A percentile compares a stretch with the other conserved stretches of the same genome.
These are phyloP conservation scores for Rhodotorula mucilaginosa DNA, from an alignment of 1,284 basidiomycete genomes.

Conservation along the genomic window DNA sequence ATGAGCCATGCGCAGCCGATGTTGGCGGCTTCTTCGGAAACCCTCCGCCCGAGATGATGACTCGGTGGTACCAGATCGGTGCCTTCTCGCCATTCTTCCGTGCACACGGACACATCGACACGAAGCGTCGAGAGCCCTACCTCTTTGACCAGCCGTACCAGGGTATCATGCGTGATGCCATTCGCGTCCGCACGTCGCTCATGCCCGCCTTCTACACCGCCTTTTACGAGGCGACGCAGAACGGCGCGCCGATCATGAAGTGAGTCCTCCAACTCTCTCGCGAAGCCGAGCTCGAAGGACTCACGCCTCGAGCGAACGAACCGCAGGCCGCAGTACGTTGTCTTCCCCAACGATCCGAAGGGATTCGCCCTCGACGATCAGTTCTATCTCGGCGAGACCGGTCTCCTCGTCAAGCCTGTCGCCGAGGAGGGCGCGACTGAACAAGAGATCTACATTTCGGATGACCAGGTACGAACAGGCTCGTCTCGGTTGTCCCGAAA, in stretches of 20 bases:
- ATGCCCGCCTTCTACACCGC: conserved; percentile 96
- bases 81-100: conserved; percentile 97
- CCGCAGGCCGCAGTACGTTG: conserved; percentile 81
- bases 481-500: not conserved
- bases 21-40: conserved; percentile 99
- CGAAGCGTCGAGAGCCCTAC: conserved; percentile 94
- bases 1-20: conserved; percentile 63
- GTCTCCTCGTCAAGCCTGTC: conserved; percentile 88
- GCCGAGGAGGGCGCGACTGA: conserved; percentile 70
- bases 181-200: conserved; percentile 82
- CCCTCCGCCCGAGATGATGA: conserved; percentile 87
- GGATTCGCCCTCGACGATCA: conserved; percentile 92
- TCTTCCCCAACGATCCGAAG: conserved; percentile 79
- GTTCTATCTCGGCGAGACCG: conserved; percentile 84
- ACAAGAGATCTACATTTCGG: conserved; percentile 78
- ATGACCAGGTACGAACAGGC: conserved; percentile 64
- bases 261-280: conserved; percentile 47
- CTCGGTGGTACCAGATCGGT: conserved; percentile 96
- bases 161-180: conserved; percentile 70
- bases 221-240: conserved; percentile 78
- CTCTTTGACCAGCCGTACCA: conserved; percentile 85
- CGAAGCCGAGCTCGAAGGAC: not conserved
- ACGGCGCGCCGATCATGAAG: conserved; percentile 76
- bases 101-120: conserved; percentile 96
- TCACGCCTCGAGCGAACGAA: no score